These are phyloP conservation scores for Pisolithus microcarpus DNA, from an alignment of 768 basidiomycete genomes.

Conservation along the genomic window DNA sequence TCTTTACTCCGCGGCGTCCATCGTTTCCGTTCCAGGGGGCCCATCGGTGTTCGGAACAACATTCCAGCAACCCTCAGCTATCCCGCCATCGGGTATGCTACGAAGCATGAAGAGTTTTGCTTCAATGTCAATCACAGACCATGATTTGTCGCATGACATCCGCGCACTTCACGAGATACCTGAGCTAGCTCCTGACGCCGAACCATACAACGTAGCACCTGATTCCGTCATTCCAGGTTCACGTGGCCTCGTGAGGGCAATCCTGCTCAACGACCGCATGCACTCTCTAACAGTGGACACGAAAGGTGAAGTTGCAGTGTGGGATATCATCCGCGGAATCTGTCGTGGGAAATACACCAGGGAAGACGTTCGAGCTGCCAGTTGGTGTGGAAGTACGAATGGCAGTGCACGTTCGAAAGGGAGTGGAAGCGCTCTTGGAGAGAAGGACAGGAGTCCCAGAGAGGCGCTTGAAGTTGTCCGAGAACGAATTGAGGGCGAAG, in stretches of 20 bases:
- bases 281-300: constrained; percentile 92
- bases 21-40: constrained; percentile 58
- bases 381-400: constrained; percentile 39
- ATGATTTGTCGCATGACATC: constrained; percentile 30
- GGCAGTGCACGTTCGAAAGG: constrained; percentile 29
- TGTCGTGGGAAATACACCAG: constrained; percentile 67
- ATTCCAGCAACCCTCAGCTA: constrained; percentile 20
- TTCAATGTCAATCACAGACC: constrained; percentile 17
- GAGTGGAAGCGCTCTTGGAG: constrained; percentile 27
- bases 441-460: constrained; percentile 56
- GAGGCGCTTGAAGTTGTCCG: constrained; percentile 84
- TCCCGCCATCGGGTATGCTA: constrained; percentile 21
- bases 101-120: constrained; percentile 13
- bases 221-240: constrained; percentile 71
- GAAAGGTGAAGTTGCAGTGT: constrained; percentile 79
- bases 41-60: constrained; percentile 31
- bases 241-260: constrained; percentile 73
- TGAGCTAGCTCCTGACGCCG: constrained; percentile 78
- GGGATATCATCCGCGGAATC: constrained; percentile 77
- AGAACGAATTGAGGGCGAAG: constrained; percentile 93
- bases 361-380: constrained; percentile 60
- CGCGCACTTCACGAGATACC: constrained; percentile 56
- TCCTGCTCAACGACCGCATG: constrained; percentile 80
- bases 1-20: constrained; percentile 77
- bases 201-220: constrained; percentile 45